A percentile compares a stretch with the other conserved stretches of the same genome.
These are phyloP conservation scores for Apiospora hydei DNA, from an alignment of 2,329 filamentous ascomycete species.

Conservation along the genomic window DNA sequence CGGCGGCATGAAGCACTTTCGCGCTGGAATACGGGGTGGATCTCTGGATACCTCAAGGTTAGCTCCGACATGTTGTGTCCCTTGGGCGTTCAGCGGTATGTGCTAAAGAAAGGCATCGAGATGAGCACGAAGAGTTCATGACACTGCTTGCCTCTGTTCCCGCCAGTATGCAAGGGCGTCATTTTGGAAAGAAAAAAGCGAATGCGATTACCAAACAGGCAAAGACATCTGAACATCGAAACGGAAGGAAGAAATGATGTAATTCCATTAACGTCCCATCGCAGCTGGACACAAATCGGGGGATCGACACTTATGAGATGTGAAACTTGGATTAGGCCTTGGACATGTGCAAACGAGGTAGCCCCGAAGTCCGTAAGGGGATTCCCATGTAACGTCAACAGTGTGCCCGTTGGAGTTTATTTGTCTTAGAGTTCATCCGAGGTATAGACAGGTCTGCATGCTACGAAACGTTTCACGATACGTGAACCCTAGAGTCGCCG, in stretches of 20 bases:
- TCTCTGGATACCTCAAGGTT: not conserved
- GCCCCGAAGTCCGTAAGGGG: not conserved
- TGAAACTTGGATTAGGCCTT: not conserved
- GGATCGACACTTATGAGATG: not conserved
- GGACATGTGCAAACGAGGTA: not conserved
- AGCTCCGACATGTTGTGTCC: not conserved
- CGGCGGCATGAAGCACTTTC: slow-evolving; percentile 22
- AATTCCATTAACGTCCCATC: too few relatives aligned
- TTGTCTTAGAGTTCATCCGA: not conserved
- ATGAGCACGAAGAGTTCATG: not conserved
- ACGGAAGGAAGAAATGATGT: too few relatives aligned
- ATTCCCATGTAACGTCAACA: not conserved
- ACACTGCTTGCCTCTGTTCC: not conserved
- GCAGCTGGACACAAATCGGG: not conserved
- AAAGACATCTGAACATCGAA: not conserved
- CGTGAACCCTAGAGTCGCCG: not conserved
- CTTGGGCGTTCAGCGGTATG: not conserved
- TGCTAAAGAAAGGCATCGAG: not conserved
- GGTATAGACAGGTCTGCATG: not conserved
- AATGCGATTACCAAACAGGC: not conserved
- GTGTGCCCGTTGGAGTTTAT: not conserved
- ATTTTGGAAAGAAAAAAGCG: not conserved
- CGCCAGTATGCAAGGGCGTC: not conserved
- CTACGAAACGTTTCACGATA: not conserved
- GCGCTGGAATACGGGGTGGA: not conserved